Evolutionary conservation across 2,329 filamentous ascomycete species (phyloP), one percentile per base, ranked within the genome.

Genomic region (Colletotrichum australisinense): DNA sequence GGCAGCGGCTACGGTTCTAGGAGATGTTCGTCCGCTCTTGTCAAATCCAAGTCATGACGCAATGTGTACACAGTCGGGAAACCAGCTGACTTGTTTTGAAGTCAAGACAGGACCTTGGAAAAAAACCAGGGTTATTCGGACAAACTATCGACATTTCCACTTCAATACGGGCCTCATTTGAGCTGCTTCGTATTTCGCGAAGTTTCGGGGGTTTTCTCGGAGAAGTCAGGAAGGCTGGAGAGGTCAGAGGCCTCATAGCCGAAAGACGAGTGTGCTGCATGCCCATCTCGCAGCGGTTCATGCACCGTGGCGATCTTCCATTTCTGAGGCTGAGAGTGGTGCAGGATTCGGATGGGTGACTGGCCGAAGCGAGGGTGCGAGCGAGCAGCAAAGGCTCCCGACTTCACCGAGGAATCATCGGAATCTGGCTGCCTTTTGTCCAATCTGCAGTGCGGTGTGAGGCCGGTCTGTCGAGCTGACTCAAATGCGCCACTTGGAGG

Each of bases 401-500:
- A 53, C 38, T 32, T 66, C 35, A 66, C 63, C 57, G 46, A 68
- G 24, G 26, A 16, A 19, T 19, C 32, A 1, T 56, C 9, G 28
- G 19, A n/a, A 52, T 62, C 22, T 22, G 30, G 56, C 35, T 65
- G 55, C 49, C 26, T 52, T 42, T 42, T 42, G 52, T 65, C 32
- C 56, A 53, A 66, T 65, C 26, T 32, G 26, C 53, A 52, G 60
- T 28, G n/a, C 32, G 53, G 57, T 35, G 49, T 59, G 56, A 73
- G 60, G 60, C 60, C 62, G 28, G 57, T 28, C 52, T 69, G 28
- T 16, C 59, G 24, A 73, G 14, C 26, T 70, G 56, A 65, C 60
- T 74, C 72, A 66, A 58, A 71, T 63, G 69, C 72, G 74, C 73
- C 75, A 76, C 75, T 62, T 53, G 65, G 69, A 76, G 67, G 73